Base-by-base conservation (phyloP, 2,329 filamentous ascomycete species). In the Colletotrichum sp. region DNA sequence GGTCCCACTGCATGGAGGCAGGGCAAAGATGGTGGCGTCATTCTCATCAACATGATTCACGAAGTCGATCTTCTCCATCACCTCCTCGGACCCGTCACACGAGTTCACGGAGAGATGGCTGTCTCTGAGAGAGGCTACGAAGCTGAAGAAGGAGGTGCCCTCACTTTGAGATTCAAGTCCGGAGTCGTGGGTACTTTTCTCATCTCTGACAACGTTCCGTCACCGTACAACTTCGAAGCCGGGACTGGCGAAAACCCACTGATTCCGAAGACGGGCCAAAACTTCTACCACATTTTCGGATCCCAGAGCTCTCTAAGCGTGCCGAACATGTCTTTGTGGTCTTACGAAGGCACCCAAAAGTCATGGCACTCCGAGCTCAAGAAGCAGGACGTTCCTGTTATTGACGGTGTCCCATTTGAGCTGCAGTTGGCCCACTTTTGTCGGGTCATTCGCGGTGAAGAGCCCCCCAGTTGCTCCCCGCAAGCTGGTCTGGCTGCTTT, bases 1-100 rank as follows among this genome's bases (percentile, higher is more conserved):
- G 52, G 8, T 10, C 64, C 52, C 13, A 72, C 70, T 9, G 34
- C 52, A 18, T 92, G 91, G 90, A 85, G 89, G 16, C 84, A 85
- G 8, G 79, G 81, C 6, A 71, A 78, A 4, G 52, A 69, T 26
- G 88, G 87, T 2, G 90, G 90, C 1, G 87, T 89, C 0, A 82
- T 92, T 9, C 82, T 89, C 4, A 92, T 92, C 76, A 93, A 92
- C 79, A 82, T 92, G 59, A 87, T 92, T n/a, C 91, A 93, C 78
- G 91, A 93, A 66, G 83, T 92, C 52, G 91, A 92, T 76, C 82
- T 92, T 0, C 82, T 93, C 21, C 90, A 92, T 63, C 88, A 89
- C 80, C 82, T 92, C 2, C 86, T 92, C 30, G 90, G 90, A 0
- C 87, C 89, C 0, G 89, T 93, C 30, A 79, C 80, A 0, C 83